phyloP scores from a whole-genome alignment of 495 filamentous ascomycete genomes.

The Pyronema domesticum region DNA sequence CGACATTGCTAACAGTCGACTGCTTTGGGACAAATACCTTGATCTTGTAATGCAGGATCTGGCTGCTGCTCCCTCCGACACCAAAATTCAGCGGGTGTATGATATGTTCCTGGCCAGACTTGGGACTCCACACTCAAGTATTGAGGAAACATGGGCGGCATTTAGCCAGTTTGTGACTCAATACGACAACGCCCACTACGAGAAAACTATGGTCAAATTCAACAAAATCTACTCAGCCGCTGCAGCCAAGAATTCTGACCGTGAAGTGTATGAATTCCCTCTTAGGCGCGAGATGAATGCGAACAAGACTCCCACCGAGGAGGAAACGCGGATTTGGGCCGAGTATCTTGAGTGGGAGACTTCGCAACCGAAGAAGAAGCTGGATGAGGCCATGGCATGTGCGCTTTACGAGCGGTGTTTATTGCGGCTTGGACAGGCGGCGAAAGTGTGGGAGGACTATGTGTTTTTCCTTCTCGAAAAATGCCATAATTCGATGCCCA shows the following conservation, averaged over 20 bases:
- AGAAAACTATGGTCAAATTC: conserved; percentile 57
- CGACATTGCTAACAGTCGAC: conserved; percentile 38
- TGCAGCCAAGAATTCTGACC: conserved; percentile 47
- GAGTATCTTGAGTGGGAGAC: conserved; percentile 80
- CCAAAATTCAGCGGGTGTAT: conserved; percentile 40
- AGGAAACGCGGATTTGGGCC: conserved; percentile 25
- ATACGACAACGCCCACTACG: conserved; percentile 58
- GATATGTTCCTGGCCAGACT: conserved; percentile 57
- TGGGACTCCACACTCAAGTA: conserved; percentile 60
- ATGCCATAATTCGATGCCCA: conserved; percentile 20
- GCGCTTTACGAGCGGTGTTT: conserved; percentile 43
- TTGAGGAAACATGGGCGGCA: conserved; percentile 66
- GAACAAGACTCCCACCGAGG: conserved; percentile 27
- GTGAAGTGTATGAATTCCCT: conserved; percentile 54
- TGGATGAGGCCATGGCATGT: conserved; percentile 31
- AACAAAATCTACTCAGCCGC: conserved; percentile 46
- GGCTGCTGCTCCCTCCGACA: conserved; percentile 32
- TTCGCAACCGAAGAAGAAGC: conserved; percentile 36
- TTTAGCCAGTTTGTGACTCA: conserved; percentile 68
- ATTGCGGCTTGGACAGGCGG: conserved; percentile 53
- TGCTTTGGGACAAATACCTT: conserved; percentile 71
- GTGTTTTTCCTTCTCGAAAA: conserved; percentile 25
- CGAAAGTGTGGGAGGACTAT: conserved; percentile 19
- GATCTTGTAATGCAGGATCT: conserved; percentile 45
- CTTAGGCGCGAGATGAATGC: conserved; percentile 41